Evolutionary conservation across 768 basidiomycete genomes (phyloP), one percentile per base, ranked within the genome.

Genomic region (Gymnopilus junonius): DNA sequence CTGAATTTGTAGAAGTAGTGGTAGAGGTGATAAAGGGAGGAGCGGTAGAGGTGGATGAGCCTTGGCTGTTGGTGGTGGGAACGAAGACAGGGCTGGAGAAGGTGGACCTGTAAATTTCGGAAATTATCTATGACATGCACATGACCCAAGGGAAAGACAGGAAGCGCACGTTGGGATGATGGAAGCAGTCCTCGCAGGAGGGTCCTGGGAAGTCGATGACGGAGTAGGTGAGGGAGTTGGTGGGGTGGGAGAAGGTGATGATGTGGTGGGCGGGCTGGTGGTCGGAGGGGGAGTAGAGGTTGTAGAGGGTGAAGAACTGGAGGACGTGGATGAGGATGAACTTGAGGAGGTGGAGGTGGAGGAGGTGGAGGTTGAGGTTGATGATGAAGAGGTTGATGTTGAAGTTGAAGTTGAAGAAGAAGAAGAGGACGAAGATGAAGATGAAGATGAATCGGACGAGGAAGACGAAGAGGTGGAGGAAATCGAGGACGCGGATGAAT

Each of bases 21-120:
- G 83, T 77, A 34, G 83, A 75, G 8, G 91, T 93, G 65, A 93
- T 71, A 29, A 82, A 69, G 7, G 84, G 75, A 17, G 91, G 90
- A 8, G 86, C 80, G 57, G 77, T 83, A 14, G 81, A 81, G 3
- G 80, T 76, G 5, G 78, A 72, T 29, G 75, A 73, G 29, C 91
- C 90, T 42, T 72, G 70, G 64, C 74, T 78, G 69, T 91, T 82
- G n/a, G 88, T 91, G 1, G 87, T 88, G 11, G 82, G 83, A 27
- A 90, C 64, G 61, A 82, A 84, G 11, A 89, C 76, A 0, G 84
- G 85, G 23, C 79, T 84, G 60, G 75, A 73, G 56, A 87, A 76
- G 1, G 85, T 89, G 23, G 82, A 80, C 59, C 88, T 90, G 69
- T 62, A 50, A 67, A 65, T 46, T 48, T 23, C 66, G 59, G 37